Conservation (phyloP, 1,284 basidiomycete species). For the Ustilago hordei region DNA sequence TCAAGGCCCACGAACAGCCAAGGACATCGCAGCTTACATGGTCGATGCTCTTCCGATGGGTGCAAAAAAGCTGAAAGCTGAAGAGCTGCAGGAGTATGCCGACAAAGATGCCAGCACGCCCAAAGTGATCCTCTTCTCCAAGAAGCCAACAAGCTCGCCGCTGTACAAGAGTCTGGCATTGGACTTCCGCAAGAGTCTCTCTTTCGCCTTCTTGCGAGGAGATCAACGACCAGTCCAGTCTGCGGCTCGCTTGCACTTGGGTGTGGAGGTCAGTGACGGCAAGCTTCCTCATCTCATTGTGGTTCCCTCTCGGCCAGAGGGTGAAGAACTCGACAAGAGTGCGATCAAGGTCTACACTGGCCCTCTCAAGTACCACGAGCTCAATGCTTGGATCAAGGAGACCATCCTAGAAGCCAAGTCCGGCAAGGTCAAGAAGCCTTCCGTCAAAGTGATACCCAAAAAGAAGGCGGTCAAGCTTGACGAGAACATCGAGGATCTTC, state of each 20-base stretch:
- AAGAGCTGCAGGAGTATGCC: constrained; percentile 70
- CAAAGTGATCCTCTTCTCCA: constrained; percentile 66
- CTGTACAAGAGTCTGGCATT: constrained; percentile 66
- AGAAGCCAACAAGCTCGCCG: constrained; percentile 62
- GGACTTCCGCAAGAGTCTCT: constrained; percentile 60
- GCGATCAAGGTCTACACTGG: constrained; percentile 58
- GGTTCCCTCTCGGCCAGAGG: constrained; percentile 36
- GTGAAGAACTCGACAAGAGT: constrained; percentile 36
- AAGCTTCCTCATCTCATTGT: constrained; percentile 60
- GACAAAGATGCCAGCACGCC: constrained; percentile 35
- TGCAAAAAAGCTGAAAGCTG: constrained; percentile 76
- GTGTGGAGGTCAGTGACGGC: constrained; percentile 51
- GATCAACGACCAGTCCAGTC: constrained; percentile 53
- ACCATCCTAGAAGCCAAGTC: constrained; percentile 48
- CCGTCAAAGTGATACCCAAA: constrained; percentile 29
- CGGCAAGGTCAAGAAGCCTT: constrained; percentile 39
- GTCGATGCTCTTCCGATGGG: constrained; percentile 79
- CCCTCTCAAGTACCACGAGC: constrained; percentile 58
- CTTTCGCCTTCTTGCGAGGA: constrained; percentile 62
- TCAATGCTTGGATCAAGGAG: constrained; percentile 62
- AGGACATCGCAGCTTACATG: constrained; percentile 81
- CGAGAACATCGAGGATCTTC: constrained; percentile 30
- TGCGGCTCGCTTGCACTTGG: constrained; percentile 53
- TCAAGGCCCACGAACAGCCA: constrained; percentile 80
- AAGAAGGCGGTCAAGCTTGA: constrained; percentile 40